Percentiles rank a stretch among this genome's conserved stretches.
Evolutionary conservation across 495 filamentous ascomycete genomes (phyloP).

Genomic region (Sporormia fimetaria): DNA sequence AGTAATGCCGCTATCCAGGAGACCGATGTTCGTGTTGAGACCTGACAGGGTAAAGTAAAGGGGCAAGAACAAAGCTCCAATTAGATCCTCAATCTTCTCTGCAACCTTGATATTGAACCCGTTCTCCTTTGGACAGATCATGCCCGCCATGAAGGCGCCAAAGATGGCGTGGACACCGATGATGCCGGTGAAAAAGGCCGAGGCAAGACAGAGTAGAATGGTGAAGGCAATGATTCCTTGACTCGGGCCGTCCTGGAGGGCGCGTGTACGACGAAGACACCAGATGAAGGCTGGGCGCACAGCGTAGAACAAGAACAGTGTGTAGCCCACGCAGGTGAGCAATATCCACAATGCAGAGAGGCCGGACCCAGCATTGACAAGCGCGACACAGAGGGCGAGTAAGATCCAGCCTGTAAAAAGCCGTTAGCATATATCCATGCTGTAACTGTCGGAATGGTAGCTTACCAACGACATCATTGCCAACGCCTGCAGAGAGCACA

Average conservation of each 20-base stretch:
- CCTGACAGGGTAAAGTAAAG: slow-evolving; percentile 95
- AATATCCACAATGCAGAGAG: slow-evolving; percentile 81
- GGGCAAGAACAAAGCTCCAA: slow-evolving; percentile 78
- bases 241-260: slow-evolving; percentile 79
- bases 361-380: slow-evolving; percentile 81
- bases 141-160: slow-evolving; percentile 73
- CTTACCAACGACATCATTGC: slow-evolving; percentile 79
- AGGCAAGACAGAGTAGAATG: slow-evolving; percentile 63
- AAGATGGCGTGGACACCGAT: slow-evolving; percentile 92
- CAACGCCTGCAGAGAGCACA: slow-evolving; percentile 84
- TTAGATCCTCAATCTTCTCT: slow-evolving; percentile 92
- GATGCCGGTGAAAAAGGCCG: slow-evolving; percentile 89
- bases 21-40: slow-evolving; percentile 75
- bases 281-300: slow-evolving; percentile 72
- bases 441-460: not conserved
- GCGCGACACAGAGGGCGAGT: slow-evolving; percentile 82
- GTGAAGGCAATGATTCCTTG: slow-evolving; percentile 79
- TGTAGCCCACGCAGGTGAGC: slow-evolving; percentile 62
- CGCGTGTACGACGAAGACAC: slow-evolving; percentile 59
- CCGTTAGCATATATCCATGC: slow-evolving; percentile 13
- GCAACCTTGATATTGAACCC: slow-evolving; percentile 91
- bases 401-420: slow-evolving; percentile 55
- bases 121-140: slow-evolving; percentile 89
- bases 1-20: slow-evolving; percentile 68
- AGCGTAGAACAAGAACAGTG: slow-evolving; percentile 62